Base-by-base conservation (phyloP, 2,329 filamentous ascomycete species). In the Neonectria ditissima region DNA sequence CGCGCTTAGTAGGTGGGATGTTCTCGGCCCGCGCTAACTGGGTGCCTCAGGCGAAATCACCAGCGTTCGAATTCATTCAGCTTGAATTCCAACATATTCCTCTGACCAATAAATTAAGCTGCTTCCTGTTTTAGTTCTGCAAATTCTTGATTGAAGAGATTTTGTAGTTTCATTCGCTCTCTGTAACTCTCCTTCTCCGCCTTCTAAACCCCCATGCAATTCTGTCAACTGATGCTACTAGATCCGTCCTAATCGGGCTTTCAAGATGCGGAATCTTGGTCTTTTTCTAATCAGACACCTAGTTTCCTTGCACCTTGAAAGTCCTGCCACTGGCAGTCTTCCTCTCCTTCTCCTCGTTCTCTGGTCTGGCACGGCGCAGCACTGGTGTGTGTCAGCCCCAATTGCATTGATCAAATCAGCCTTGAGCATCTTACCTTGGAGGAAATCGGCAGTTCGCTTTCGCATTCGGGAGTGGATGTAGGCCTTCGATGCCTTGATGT, bases 381-480 rank as follows among this genome's bases (percentile, higher is more conserved):
- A 99, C 95, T 97, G 74, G 32, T 65, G 22, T 67, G 37, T 53
- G 54, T 70, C 48, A 72, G 86, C 70, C 71, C 28, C 26, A 28
- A 28, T 26, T 10, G 22, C 13, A 47, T 4, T 18, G 0, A 39
- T 1, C 1, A 4, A 14, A 10, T 13, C 20, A 7, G n/a, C n/a
- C n/a, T 11, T 9, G 28, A 6, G n/a, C 26, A 34, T 72, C 85
- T 77, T 84, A 95, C 93, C 93, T 87, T 99, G 97, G 62, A 99
- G 89, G 84, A 99, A 99, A 80, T 99, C 97, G 53, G 96, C 96
- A 10, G 97, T 99, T 79, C 96, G 89, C 84, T 95, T 93, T 78
- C 96, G 91, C 96, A 99, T 99, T 75, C 97, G 89, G 34, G 94
- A 97, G 86, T 99, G 96, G 70, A 99, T 99, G 77, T 97, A 99